Evolutionary conservation across 108 stramenopile genomes (phyloP), one percentile per base, ranked within the genome.

Genomic region (Fistulifera solaris): DNA sequence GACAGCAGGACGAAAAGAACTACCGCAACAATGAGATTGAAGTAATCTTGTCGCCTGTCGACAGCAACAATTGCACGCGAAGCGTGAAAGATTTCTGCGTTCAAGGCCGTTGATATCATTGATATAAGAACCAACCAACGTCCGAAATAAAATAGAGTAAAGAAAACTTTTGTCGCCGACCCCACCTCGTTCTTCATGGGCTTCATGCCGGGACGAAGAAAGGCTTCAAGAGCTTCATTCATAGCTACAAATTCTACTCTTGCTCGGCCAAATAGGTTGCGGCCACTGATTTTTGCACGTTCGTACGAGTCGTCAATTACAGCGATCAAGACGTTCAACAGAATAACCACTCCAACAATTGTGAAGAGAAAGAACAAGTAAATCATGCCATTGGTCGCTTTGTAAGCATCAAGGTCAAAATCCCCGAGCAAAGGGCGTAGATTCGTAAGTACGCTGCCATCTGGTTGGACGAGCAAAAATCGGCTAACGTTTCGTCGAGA

Each of bases 291-390:
- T 31, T 24, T 55, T 0, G 59, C 48, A 13, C 28, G 59, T 48
- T 59, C 66, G 41, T 67, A 67, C n/a, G 59, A 60, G 40, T 67
- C 66, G 16, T 45, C 48, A 8, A 60, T 51, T 1, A 67, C 31
- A 17, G 75, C 75, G 51, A 76, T 76, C 47, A 76, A 44, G 21
- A 68, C 66, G 52, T 76, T 76, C 19, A 76, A 58, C 15, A 76
- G 47, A 26, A 76, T 38, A 7, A 76, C 47, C 2, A 67, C 49
- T 13, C 66, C 75, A 14, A 76, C n/a, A 47, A 76, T 22, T 0
- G 60, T 68, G 41, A 70, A 59, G 18, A 51, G 1, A 18, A 71
- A 25, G 39, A 68, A 67, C 11, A 76, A 16, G 40, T 59, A 17
- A 22, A 52, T 56, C 62, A 52, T 50, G 15, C 14, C 47, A 1